Evolutionary conservation across 805 yeast species (phyloP).

Genomic region (Ogataea salicorniae): DNA sequence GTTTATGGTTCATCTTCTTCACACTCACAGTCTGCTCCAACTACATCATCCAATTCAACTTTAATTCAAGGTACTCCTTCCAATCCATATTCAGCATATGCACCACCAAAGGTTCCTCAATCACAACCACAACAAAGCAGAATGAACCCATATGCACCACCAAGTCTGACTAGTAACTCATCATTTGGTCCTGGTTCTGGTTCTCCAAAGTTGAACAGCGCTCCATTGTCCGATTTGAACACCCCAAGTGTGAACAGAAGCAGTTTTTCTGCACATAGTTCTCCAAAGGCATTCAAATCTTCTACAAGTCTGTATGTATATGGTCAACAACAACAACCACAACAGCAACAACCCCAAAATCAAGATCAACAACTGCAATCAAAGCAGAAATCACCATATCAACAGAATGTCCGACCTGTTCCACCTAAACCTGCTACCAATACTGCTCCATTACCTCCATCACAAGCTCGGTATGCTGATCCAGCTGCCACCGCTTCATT

Average conservation of each 20-base stretch:
- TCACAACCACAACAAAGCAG: slow-evolving; percentile 6
- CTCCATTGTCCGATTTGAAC: background rate
- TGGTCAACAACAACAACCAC: too few relatives aligned
- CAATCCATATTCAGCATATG: slow-evolving; percentile 4
- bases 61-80: slow-evolving; percentile 8
- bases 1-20: slow-evolving; percentile 9
- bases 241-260: too few relatives aligned
- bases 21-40: slow-evolving; percentile 21
- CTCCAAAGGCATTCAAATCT: background rate
- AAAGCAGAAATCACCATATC: too few relatives aligned
- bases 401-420: background rate
- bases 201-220: background rate
- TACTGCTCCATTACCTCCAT: background rate
- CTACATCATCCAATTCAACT: slow-evolving; percentile 19
- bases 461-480: background rate
- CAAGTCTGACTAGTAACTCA: background rate
- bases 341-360: too few relatives aligned
- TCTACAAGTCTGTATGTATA: background rate
- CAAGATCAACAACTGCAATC: too few relatives aligned
- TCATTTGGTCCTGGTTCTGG: background rate
- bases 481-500: background rate
- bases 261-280: too few relatives aligned
- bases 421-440: background rate
- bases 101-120: slow-evolving; percentile 10
- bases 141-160: slow-evolving; percentile 8